Conservation (phyloP, 306 rosid genomes). For the Amphicarpaea edgeworthii region DNA sequence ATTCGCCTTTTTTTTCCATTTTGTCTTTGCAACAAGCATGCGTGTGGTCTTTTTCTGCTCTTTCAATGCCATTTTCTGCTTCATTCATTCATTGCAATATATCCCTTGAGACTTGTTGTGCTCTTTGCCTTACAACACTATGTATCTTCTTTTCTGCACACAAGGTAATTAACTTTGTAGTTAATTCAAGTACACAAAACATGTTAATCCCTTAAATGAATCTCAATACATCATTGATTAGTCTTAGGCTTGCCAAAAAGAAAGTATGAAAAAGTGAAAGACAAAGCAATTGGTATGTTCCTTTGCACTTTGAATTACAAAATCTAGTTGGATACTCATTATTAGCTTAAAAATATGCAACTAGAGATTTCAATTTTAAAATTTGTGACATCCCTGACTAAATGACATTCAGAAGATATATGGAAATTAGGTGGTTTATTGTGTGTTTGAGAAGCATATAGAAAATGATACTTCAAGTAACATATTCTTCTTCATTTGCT, state of each 20-base stretch:
- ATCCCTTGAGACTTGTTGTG: slow-evolving; percentile 28
- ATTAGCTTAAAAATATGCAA: slow-evolving; percentile 25
- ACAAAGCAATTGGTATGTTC: background rate
- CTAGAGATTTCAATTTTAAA: slow-evolving; percentile 15
- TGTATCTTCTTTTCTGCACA: slow-evolving; percentile 17
- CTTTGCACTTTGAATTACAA: slow-evolving; percentile 9
- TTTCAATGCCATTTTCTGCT: slow-evolving; percentile 42
- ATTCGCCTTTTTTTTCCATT: slow-evolving; percentile 33
- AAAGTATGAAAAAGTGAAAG: background rate
- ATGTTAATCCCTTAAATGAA: background rate
- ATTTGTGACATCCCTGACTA: background rate
- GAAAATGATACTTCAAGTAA: slow-evolving; percentile 30
- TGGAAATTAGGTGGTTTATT: background rate
- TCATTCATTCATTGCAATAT: slow-evolving; percentile 36
- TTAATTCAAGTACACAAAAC: background rate
- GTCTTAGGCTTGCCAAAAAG: background rate
- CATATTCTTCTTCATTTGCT: slow-evolving; percentile 8
- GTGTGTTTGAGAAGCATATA: slow-evolving; percentile 20
- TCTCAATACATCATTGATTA: background rate
- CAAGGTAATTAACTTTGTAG: slow-evolving; percentile 12
- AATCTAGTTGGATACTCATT: slow-evolving; percentile 21
- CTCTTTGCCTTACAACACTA: slow-evolving; percentile 15
- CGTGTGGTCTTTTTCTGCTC: slow-evolving; percentile 41
- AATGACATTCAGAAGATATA: background rate
- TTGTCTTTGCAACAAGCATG: slow-evolving; percentile 48